Evolutionary conservation across 441 rosid genomes (phyloP), one percentile per base, ranked within the genome.

Genomic region (Gossypium gossypioides): DNA sequence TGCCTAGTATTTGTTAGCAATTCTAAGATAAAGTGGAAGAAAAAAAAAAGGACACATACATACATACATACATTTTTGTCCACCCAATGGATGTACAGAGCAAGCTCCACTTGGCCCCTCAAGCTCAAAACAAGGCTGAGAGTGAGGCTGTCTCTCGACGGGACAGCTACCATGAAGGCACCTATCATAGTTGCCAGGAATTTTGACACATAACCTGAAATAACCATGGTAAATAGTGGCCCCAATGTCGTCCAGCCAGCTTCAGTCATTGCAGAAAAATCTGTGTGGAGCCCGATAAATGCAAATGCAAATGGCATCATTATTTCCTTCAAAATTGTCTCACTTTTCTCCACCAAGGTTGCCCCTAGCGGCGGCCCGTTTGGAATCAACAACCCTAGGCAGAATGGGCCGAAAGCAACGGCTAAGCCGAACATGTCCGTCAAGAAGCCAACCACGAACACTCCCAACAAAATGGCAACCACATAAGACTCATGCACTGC

Each of bases 301-400:
- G 86, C 86, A 76, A 63, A 91, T 3, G 87, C 3, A 74, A 84
- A 85, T 0, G 96, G 92, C 92, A 88, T 75, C 6, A 90, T 60
- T 7, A 91, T 6, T 27, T 90, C 89, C 72, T 69, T 77, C 46
- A 90, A 19, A 2, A 91, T 60, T 0, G 88, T 83, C 82, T 82
- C 91, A 13, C 84, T 78, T 63, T 83, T 81, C 68, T 86, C 83
- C 32, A 81, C 83, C 19, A 90, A 42, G 0, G 94, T 83, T 0
- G 86, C 75, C 5, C 91, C 85, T 24, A 91, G 62, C 0, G 94
- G 97, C 5, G 94, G 90, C 1, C 93, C 92, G 6, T 84, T 87
- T 0, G 94, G 97, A 2, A 85, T 85, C 3, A 84, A 58, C 8
- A 88, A 69, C 13, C 97, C 97, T 1, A 88, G 64, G 85, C 83